Base-by-base conservation (phyloP, 257 asterid genomes). In the Penstemon newberryi region DNA sequence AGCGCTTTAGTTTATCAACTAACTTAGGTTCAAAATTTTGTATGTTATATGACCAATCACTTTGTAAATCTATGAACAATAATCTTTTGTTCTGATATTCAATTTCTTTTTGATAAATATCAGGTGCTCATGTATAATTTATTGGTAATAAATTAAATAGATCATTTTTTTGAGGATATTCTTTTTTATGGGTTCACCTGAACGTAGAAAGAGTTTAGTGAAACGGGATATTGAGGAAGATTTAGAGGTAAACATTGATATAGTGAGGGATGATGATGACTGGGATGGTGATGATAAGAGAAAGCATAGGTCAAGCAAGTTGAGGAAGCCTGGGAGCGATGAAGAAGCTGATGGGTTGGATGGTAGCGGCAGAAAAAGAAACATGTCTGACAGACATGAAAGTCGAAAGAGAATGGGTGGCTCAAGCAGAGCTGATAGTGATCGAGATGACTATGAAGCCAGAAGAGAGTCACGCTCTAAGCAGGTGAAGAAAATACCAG, bases 151-250 rank as follows among this genome's bases (percentile, higher is more conserved):
- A 56, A 68, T 73, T 57, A 67, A 68, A 75, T 72, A 59, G 70
- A 67, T 50, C 47, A 18, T 15, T 37, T 41, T 25, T 56, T 40
- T 69, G 56, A 79, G 77, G 80, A 77, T 71, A 63, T 74, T 61
- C 70, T 80, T 53, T 75, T 72, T 74, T 59, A 89, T 92, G 96
- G 91, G 77, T 74, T 89, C 96, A 57, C 91, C 95, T 59, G 91
- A 82, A 59, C 79, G 71, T 46, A 41, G n/a, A 53, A 83, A 88
- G 86, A 74, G 73, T 75, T 82, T 80, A 18, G 54, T 38, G 74
- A 81, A 81, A 67, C 82, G 71, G 70, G 93, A 82, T n/a, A 63
- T 65, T 15, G 92, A 82, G 63, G 86, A 81, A 77, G 92, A 88
- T 75, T 62, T 78, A 74, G 97, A 89, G 77, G 83, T 77, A 45